Percentiles rank a stretch among this genome's conserved stretches.
Conservation (phyloP, 192 early-diverging fungal genomes). For the Coemansia sp. region DNA sequence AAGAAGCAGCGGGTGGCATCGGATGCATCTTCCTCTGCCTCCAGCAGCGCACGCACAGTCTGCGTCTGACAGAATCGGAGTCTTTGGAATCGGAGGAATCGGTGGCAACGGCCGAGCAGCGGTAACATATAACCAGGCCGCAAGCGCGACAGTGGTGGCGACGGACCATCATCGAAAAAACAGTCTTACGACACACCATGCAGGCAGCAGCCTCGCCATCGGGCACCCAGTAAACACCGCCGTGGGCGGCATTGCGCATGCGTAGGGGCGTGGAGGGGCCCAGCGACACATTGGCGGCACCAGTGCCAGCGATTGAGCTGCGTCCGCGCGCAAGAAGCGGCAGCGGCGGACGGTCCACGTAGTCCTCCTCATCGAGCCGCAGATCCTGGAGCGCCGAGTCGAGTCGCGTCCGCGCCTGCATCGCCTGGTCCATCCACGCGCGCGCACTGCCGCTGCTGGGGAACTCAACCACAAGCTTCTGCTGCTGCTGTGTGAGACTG, state of each 20-base stretch:
- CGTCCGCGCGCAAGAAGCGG: constrained; percentile 36
- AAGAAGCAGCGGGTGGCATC: not conserved
- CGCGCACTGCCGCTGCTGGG: constrained; percentile 18
- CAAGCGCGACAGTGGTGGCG: constrained; percentile 55
- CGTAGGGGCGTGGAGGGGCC: constrained; percentile 1
- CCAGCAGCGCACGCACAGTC: constrained; percentile 39
- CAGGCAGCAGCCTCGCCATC: constrained; percentile 47
- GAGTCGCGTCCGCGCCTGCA: constrained; percentile 25
- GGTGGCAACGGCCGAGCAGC: constrained; percentile 35
- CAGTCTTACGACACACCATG: constrained; percentile 55
- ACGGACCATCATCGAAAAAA: constrained; percentile 57
- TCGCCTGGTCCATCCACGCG: constrained; percentile 29
- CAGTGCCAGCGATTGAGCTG: constrained; percentile 43
- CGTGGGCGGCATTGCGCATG: constrained; percentile 22
- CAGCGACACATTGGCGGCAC: constrained; percentile 1
- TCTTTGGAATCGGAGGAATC: too few relatives aligned
- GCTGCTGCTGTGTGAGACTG: not conserved
- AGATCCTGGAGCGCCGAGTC: constrained; percentile 37
- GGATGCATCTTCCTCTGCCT: not conserved
- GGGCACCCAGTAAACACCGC: constrained; percentile 53
- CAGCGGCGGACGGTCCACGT: constrained; percentile 42
- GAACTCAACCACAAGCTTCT: constrained; percentile 18
- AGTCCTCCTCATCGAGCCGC: constrained; percentile 53
- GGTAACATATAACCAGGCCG: constrained; percentile 56
- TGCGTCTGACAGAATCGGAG: constrained; percentile 10